Conservation (phyloP, 192 early-diverging fungal species). For the Coemansia pectinata region DNA sequence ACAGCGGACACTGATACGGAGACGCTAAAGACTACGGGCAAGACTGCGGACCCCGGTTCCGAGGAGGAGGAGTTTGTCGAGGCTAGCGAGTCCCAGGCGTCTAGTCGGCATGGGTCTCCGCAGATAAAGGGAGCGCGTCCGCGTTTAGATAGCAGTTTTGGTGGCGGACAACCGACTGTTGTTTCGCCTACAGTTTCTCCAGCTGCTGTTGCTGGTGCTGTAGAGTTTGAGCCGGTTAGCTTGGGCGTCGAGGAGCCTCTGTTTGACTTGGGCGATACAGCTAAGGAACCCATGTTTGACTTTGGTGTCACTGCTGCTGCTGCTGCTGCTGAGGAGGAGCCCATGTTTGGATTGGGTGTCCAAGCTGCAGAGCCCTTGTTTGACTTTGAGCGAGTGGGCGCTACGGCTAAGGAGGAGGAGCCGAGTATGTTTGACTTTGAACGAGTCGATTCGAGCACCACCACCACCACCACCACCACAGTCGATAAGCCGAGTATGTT, state of each 20-base stretch:
- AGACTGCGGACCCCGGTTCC: neutral
- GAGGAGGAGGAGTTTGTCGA: conserved; percentile 38
- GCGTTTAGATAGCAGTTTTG: neutral
- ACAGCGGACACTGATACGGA: neutral
- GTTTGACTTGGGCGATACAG: neutral
- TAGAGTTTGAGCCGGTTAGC: neutral
- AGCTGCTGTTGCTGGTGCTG: too few species aligned
- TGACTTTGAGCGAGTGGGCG: neutral
- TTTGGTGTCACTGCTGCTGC: neutral
- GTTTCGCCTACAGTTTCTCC: neutral
- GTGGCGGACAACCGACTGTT: neutral
- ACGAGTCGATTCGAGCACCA: neutral
- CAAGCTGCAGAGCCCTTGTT: neutral
- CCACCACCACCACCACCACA: too few species aligned
- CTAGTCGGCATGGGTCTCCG: neutral
- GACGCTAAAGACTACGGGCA: conserved; percentile 1
- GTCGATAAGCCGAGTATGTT: neutral
- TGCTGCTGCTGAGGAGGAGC: too few species aligned
- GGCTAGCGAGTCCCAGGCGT: conserved; percentile 19
- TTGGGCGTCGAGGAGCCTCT: neutral
- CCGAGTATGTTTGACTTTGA: neutral
- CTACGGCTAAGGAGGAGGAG: too few species aligned
- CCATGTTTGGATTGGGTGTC: neutral
- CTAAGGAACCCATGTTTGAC: neutral
- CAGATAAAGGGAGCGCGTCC: neutral